Percentiles rank a stretch among this genome's conserved stretches.
Conservation (phyloP, 306 rosid species). For the Quercus mongolica region DNA sequence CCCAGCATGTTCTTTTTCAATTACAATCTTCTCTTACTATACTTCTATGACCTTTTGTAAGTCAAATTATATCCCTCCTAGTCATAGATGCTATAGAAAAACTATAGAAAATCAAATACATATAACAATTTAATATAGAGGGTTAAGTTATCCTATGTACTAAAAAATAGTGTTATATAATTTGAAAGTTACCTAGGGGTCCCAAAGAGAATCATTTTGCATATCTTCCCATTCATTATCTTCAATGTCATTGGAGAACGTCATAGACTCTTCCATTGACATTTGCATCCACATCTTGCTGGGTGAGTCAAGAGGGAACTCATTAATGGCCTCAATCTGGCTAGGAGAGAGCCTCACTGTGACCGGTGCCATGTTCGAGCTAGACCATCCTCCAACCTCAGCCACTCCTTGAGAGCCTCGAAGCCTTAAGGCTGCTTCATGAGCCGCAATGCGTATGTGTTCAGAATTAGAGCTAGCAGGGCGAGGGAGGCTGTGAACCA, state of each 20-base stretch:
- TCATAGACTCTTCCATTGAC: constrained; percentile 27
- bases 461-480: too few species aligned
- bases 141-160: not conserved
- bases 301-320: constrained; percentile 39
- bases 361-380: too few species aligned
- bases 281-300: constrained; percentile 44
- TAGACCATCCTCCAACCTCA: too few species aligned
- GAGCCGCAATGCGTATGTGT: too few species aligned
- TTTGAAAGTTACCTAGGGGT: constrained; percentile 31
- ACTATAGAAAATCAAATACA: not conserved
- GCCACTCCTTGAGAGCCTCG: too few species aligned
- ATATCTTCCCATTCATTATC: constrained; percentile 37
- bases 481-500: too few species aligned
- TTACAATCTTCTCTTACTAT: not conserved
- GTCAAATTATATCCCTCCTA: not conserved
- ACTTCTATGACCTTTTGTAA: not conserved
- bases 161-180: not conserved
- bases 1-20: not conserved
- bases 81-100: not conserved
- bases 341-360: too few species aligned
- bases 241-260: constrained; percentile 35
- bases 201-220: constrained; percentile 41
- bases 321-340: too few species aligned
- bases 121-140: not conserved
- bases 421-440: too few species aligned